These are phyloP conservation scores for Tetrahymena thermophila DNA, from an alignment of 73 alveolate genomes.

Conservation along the genomic window DNA sequence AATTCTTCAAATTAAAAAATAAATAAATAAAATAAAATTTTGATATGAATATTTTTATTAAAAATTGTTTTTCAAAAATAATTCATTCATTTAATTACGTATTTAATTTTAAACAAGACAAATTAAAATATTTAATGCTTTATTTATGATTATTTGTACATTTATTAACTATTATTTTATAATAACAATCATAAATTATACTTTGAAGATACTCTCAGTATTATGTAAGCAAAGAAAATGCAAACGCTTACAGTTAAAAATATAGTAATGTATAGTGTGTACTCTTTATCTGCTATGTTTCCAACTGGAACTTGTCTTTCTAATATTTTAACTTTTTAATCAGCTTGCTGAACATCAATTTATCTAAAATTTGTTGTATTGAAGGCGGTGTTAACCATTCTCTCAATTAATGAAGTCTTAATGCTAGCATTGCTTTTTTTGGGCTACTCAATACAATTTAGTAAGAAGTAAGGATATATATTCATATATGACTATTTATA, in stretches of 20 bases:
- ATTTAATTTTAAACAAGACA: too few relatives aligned
- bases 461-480: neutral
- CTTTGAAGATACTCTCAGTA: neutral
- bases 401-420: neutral
- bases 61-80: too few relatives aligned
- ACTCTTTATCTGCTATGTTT: neutral
- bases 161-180: too few relatives aligned
- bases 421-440: neutral
- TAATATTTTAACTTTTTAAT: neutral
- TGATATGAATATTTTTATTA: too few relatives aligned
- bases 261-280: neutral
- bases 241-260: neutral
- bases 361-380: neutral
- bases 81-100: too few relatives aligned
- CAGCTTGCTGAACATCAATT: neutral
- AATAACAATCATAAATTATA: neutral
- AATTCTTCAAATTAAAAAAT: too few relatives aligned
- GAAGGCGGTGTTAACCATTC: neutral
- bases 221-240: neutral
- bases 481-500: neutral
- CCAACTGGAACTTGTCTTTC: neutral
- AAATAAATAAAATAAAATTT: too few relatives aligned
- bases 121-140: too few relatives aligned
- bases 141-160: too few relatives aligned
- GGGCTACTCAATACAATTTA: neutral